These are phyloP conservation scores for Auriscalpium microsporum DNA, from an alignment of 768 basidiomycete genomes.

Conservation along the genomic window DNA sequence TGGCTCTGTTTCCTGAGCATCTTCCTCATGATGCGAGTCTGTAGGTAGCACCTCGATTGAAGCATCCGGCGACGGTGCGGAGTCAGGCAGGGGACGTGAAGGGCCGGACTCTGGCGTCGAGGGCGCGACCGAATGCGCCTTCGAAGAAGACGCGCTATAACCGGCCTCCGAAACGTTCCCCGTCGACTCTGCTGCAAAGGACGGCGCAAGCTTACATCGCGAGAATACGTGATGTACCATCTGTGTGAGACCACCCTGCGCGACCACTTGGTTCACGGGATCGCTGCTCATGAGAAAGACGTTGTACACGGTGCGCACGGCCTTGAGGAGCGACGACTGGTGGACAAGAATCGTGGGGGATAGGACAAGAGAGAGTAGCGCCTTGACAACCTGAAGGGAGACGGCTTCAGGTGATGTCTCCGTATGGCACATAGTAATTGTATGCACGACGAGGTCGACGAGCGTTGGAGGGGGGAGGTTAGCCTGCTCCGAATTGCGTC, in stretches of 20 bases:
- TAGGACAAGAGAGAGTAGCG: slow-evolving; percentile 80
- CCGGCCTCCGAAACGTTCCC: slow-evolving; percentile 2
- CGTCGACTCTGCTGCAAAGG: slow-evolving; percentile 1
- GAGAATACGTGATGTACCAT: slow-evolving; percentile 97
- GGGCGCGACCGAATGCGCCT: slow-evolving; percentile 4
- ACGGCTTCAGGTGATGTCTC: slow-evolving; percentile 86
- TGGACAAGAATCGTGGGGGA: slow-evolving; percentile 85
- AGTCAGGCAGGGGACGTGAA: slow-evolving; percentile 8
- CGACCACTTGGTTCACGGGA: slow-evolving; percentile 93
- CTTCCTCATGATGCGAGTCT: not conserved
- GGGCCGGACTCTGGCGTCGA: slow-evolving; percentile 13
- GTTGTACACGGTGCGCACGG: slow-evolving; percentile 96
- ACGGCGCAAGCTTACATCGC: slow-evolving; percentile 46
- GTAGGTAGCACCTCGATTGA: too few relatives aligned
- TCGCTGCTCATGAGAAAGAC: slow-evolving; percentile 89
- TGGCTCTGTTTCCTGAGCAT: not conserved
- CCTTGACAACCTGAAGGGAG: slow-evolving; percentile 94
- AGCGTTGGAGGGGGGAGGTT: slow-evolving; percentile 58
- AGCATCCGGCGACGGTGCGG: not conserved
- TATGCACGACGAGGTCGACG: slow-evolving; percentile 89
- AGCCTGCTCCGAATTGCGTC: slow-evolving; percentile 34
- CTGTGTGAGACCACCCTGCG: slow-evolving; percentile 94
- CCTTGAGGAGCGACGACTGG: slow-evolving; percentile 92
- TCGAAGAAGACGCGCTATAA: slow-evolving; percentile 5
- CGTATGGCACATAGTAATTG: slow-evolving; percentile 85